Evolutionary conservation across 106 monocot genomes (phyloP).

Genomic region (Hemerocallis citrina): DNA sequence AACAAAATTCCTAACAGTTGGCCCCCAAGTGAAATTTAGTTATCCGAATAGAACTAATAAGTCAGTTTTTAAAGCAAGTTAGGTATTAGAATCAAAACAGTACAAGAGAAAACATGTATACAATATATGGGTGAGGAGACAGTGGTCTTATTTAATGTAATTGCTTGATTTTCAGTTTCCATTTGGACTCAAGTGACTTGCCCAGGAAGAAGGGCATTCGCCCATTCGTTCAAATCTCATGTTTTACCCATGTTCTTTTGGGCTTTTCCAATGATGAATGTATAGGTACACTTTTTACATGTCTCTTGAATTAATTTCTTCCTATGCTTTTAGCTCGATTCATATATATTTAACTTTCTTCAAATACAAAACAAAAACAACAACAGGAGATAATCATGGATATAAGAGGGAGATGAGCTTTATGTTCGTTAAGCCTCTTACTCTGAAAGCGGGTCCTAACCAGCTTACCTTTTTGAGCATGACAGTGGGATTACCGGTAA

Average conservation of each 20-base stretch:
- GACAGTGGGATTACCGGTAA: slow-evolving; percentile 61
- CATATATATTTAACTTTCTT: not conserved
- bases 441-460: slow-evolving; percentile 55
- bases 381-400: slow-evolving; percentile 67
- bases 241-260: slow-evolving; percentile 54
- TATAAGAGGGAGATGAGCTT: slow-evolving; percentile 54
- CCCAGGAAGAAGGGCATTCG: slow-evolving; percentile 60
- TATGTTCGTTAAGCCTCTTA: slow-evolving; percentile 43
- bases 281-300: slow-evolving; percentile 55
- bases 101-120: too few species aligned
- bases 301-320: not conserved
- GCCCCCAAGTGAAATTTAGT: too few species aligned
- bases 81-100: too few species aligned
- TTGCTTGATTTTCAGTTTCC: slow-evolving; percentile 68
- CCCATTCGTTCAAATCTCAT: slow-evolving; percentile 66
- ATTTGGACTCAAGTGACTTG: slow-evolving; percentile 50
- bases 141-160: too few species aligned
- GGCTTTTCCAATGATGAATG: slow-evolving; percentile 70
- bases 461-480: slow-evolving; percentile 45
- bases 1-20: too few species aligned
- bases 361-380: not conserved
- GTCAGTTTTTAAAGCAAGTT: too few species aligned
- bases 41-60: too few species aligned
- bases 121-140: too few species aligned
- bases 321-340: not conserved